These are phyloP conservation scores for Cladobotryum mycophilum DNA, from an alignment of 2,329 filamentous ascomycete species.

Conservation along the genomic window DNA sequence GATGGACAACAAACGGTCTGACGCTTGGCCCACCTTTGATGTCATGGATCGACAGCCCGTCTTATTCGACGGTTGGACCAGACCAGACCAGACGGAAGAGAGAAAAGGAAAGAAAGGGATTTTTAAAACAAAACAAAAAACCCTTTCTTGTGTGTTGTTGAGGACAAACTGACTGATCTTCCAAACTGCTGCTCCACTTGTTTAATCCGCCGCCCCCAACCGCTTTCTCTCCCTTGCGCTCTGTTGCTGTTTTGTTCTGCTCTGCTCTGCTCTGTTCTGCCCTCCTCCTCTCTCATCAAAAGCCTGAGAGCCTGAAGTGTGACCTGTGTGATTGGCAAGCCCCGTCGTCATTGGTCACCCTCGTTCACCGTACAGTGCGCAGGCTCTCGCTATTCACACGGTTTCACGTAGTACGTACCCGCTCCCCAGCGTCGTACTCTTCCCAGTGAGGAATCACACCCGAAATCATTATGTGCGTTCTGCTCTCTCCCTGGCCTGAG, in stretches of 20 bases:
- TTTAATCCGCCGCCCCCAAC: slow-evolving; percentile 7
- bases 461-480: slow-evolving; percentile 7
- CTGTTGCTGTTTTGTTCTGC: neutral
- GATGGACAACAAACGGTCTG: slow-evolving; percentile 13
- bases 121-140: too few species aligned
- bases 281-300: too few species aligned
- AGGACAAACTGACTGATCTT: neutral
- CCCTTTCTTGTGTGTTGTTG: too few species aligned
- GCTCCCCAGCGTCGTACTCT: slow-evolving; percentile 1
- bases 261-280: neutral
- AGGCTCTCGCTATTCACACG: neutral
- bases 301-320: too few species aligned
- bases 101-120: neutral
- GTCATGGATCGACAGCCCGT: slow-evolving; percentile 26
- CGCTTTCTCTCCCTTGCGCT: slow-evolving; percentile 3
- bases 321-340: too few species aligned
- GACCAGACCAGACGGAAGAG: slow-evolving; percentile 7
- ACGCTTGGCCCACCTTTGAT: slow-evolving; percentile 21
- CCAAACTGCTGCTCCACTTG: slow-evolving; percentile 4
- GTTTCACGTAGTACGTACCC: neutral
- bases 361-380: neutral
- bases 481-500: neutral
- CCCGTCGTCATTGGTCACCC: neutral
- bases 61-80: slow-evolving; percentile 2
- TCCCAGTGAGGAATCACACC: slow-evolving; percentile 6